Base-by-base conservation (phyloP, 2,329 filamentous ascomycete genomes). In the Tolypocladium paradoxum region DNA sequence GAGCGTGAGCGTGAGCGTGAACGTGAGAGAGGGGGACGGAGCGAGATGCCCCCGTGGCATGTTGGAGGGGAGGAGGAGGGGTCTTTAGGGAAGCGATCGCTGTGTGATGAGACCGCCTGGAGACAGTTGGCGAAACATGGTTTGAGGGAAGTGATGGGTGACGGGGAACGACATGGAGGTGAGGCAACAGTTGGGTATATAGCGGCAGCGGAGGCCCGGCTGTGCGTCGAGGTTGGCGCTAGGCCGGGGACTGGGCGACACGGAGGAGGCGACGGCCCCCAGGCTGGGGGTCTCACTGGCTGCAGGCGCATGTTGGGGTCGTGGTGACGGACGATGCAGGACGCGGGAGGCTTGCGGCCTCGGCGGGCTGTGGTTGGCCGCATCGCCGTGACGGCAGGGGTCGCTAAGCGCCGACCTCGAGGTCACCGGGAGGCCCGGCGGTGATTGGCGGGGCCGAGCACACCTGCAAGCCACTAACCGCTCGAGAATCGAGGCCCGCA, bases 131-230 rank as follows among this genome's bases (percentile, higher is more conserved):
- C 73, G 74, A 78, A 78, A 79, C 76, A 73, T 72, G 70, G 69
- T 66, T 62, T 71, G 73, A 73, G 69, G 64, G 70, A 71, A 68
- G 74, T n/a, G n/a, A n/a, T n/a, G n/a, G 62, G 64, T 65, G 68
- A 71, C 70, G 71, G 71, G 69, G 68, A 67, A 31, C 43, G 24
- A 27, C 24, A 16, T 18, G 65, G 61, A 65, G 55, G 66, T 67
- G 68, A 70, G 71, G 72, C 69, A 68, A 65, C 64, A 65, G 71
- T 70, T 69, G 70, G 72, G 77, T 79, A 79, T 79, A 78, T 79
- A 78, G 76, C 75, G 75, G 73, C 70, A 76, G 73, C 68, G 77
- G 75, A 77, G 68, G 70, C 68, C 68, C 65, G 65, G 63, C 63
- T 66, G 64, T 73, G 72, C 69, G 64, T 71, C 68, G 65, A 67